Percentiles rank a stretch among this genome's conserved stretches.
Evolutionary conservation across 2,329 filamentous ascomycete species (phyloP).

Genomic region (Sclerotinia minor): DNA sequence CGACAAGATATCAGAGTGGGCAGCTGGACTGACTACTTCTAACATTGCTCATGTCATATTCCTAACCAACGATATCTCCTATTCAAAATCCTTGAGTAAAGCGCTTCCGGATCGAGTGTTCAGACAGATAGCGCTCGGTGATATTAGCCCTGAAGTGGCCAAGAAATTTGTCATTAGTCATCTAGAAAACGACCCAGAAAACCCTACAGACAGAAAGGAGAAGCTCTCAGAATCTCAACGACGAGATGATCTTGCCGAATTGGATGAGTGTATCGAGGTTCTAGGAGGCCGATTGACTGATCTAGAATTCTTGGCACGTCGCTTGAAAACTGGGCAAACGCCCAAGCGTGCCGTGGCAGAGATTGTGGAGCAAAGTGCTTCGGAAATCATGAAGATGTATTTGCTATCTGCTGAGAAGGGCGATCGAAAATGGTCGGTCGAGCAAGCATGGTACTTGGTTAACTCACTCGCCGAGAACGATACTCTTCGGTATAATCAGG

Average conservation of each 20-base stretch:
- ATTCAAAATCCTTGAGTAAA: constrained; percentile 82
- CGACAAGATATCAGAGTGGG: constrained; percentile 86
- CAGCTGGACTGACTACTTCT: constrained; percentile 77
- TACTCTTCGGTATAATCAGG: constrained; percentile 77
- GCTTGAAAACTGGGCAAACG: constrained; percentile 82
- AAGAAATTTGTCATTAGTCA: constrained; percentile 89
- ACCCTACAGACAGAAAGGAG: constrained; percentile 39
- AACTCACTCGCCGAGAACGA: constrained; percentile 71
- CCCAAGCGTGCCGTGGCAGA: constrained; percentile 79
- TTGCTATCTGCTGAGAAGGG: constrained; percentile 58
- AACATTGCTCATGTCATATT: constrained; percentile 95
- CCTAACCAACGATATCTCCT: constrained; percentile 85
- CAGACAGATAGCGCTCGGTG: constrained; percentile 79
- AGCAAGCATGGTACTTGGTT: constrained; percentile 90
- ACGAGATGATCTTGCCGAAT: constrained; percentile 59
- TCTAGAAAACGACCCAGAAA: constrained; percentile 52
- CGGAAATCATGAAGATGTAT: constrained; percentile 92
- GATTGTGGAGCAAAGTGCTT: constrained; percentile 84
- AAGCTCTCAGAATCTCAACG: constrained; percentile 40
- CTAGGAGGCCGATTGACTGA: constrained; percentile 93
- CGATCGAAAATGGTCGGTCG: constrained; percentile 69
- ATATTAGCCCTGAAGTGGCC: constrained; percentile 81
- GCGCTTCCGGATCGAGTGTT: constrained; percentile 90
- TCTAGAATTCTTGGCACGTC: constrained; percentile 87
- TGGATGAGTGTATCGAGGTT: constrained; percentile 78